Percentiles rank a stretch among this genome's conserved stretches.
Conservation (phyloP, 441 rosid genomes). For the Eutrema salsugineum region DNA sequence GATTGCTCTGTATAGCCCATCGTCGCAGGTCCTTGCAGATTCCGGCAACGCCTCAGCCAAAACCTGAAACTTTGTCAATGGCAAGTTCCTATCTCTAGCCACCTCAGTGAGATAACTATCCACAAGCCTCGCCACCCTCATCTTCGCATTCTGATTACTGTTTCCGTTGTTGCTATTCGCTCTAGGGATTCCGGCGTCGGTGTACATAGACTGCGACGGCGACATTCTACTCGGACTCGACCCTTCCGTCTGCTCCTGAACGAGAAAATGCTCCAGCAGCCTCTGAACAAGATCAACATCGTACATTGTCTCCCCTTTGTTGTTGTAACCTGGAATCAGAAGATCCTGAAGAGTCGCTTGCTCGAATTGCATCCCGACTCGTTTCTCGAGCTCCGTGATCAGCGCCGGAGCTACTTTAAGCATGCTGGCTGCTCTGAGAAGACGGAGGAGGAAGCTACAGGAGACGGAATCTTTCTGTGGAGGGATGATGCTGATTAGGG, state of each 20-base stretch:
- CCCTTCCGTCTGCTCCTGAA: conserved; percentile 84
- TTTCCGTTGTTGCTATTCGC: conserved; percentile 39
- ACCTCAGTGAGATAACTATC: conserved; percentile 94
- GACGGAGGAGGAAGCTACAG: conserved; percentile 86
- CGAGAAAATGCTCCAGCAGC: conserved; percentile 88
- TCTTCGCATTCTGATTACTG: conserved; percentile 61
- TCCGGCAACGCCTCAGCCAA: conserved; percentile 93
- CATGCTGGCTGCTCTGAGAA: conserved; percentile 75
- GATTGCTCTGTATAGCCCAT: conserved; percentile 88
- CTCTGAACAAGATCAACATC: conserved; percentile 96
- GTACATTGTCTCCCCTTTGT: conserved; percentile 61
- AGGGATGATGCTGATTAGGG: conserved; percentile 86
- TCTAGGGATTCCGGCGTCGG: conserved; percentile 49
- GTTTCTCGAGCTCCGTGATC: conserved; percentile 85
- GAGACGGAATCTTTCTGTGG: conserved; percentile 89
- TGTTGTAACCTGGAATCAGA: conserved; percentile 62
- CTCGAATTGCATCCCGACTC: conserved; percentile 97
- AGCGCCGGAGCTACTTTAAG: conserved; percentile 85
- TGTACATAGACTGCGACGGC: conserved; percentile 39
- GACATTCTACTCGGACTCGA: conserved; percentile 69
- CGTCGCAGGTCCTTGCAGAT: conserved; percentile 87
- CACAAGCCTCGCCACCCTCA: conserved; percentile 89
- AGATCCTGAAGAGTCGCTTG: conserved; percentile 87
- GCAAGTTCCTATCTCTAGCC: conserved; percentile 79
- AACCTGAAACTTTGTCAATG: conserved; percentile 87